Evolutionary conservation across 192 early-diverging fungal genomes (phyloP), one percentile per base, ranked within the genome.

Genomic region (Funneliformis geosporum): DNA sequence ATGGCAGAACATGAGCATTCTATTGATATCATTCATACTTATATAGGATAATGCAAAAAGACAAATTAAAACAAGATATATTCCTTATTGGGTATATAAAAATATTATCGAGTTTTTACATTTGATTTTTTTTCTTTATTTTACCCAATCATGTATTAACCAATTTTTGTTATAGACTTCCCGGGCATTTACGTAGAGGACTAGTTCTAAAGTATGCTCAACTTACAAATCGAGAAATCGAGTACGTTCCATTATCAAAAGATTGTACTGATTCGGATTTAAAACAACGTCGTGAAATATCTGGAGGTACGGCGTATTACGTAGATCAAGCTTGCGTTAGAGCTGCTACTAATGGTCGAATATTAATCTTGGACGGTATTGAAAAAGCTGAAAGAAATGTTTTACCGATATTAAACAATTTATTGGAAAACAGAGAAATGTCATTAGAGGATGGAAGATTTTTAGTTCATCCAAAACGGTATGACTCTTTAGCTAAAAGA

Each of bases 341-440:
- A 59, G 85, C 89, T 42, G 89, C 91, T 39, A 94, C 87, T 71
- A 86, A 92, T 75, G 91, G 84, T 47, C 82, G 84, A 64, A 88
- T 91, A 69, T 60, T 91, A 38, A 87, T 91, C 9, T 80, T 91
- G 73, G 90, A 91, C 75, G 90, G 90, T 38, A 90, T 93, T 79
- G 89, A 94, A 82, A 95, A 95, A 75, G 93, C 93, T 0, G 94
- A 96, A 69, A 87, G 94, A 23, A 96, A 96, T 81, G 93, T 96
- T 1, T 81, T 96, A 39, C 94, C 94, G 7, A 90, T 96, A 28
- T 82, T 96, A 65, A 96, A 96, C 81, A 96, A 96, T 81, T 81
- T 96, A 80, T 79, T 96, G 47, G 94, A 96, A 80, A 96, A 96
- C 80, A 82, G 94, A 75, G 94, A 96, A 84, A 95, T 96, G 93